phyloP scores from a whole-genome alignment of 2,329 filamentous ascomycete species.

The Ustulina deusta region DNA sequence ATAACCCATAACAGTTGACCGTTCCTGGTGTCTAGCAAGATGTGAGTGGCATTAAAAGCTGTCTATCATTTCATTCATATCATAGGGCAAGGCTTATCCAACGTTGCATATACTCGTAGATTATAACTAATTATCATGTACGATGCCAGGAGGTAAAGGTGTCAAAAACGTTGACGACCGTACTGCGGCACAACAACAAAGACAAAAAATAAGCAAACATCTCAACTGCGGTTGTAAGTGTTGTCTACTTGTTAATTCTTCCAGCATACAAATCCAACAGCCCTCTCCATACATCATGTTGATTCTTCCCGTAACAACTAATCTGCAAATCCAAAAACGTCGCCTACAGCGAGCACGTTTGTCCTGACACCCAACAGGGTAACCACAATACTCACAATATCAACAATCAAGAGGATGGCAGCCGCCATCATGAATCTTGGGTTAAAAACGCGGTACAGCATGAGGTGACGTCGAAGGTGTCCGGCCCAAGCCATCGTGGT shows the following conservation, averaged over 20 bases:
- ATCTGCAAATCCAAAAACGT: constrained; percentile 86
- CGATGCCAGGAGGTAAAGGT: no score
- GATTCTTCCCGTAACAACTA: constrained; percentile 41
- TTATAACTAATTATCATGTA: no score
- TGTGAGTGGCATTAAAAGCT: no score
- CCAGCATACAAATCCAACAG: neutral
- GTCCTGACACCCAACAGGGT: constrained; percentile 79
- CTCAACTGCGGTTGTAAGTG: neutral
- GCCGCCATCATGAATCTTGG: constrained; percentile 90
- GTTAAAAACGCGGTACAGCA: constrained; percentile 95
- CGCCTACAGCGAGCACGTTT: constrained; percentile 81
- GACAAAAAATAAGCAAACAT: neutral
- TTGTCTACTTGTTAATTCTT: neutral
- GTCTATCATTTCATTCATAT: neutral
- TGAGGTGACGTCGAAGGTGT: constrained; percentile 87
- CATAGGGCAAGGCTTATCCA: neutral
- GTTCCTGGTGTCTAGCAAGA: no score
- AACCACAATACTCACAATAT: constrained; percentile 77
- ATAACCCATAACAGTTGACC: no score
- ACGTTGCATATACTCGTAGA: neutral
- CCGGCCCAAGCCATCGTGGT: constrained; percentile 93
- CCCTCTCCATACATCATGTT: neutral
- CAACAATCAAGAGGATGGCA: constrained; percentile 77
- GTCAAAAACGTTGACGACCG: no score
- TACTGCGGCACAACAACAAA: neutral